Evolutionary conservation across 306 rosid genomes (phyloP).

Genomic region (Prunus davidiana): DNA sequence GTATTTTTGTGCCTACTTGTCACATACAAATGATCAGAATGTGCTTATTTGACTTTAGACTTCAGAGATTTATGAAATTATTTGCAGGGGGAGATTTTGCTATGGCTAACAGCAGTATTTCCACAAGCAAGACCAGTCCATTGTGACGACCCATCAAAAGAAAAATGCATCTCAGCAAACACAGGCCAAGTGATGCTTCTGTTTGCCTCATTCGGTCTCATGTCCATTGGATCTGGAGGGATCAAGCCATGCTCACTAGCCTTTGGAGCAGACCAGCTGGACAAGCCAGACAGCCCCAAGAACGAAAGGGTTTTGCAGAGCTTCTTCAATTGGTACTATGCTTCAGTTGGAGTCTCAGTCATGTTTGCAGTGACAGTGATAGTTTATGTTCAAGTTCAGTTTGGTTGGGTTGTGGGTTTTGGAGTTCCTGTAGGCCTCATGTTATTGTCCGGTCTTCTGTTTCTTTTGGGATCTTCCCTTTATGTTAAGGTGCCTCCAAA

Average conservation of each 20-base stretch:
- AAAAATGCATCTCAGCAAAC: conserved; percentile 36
- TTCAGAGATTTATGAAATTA: too few relatives aligned
- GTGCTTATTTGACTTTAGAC: too few relatives aligned
- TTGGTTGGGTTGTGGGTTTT: conserved; percentile 68
- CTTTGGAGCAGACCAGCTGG: conserved; percentile 67
- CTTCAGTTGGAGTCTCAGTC: conserved; percentile 60
- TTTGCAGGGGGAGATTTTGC: conserved; percentile 49
- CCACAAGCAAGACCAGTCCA: conserved; percentile 61
- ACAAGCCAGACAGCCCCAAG: conserved; percentile 41
- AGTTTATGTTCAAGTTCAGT: conserved; percentile 57
- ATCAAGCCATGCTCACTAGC: conserved; percentile 75
- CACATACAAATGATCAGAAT: background rate
- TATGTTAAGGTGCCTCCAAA: conserved; percentile 48
- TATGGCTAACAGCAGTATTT: conserved; percentile 63
- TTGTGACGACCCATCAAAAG: conserved; percentile 20
- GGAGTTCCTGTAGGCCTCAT: conserved; percentile 66
- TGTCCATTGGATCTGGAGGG: conserved; percentile 79
- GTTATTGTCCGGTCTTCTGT: conserved; percentile 51
- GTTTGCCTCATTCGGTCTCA: conserved; percentile 46
- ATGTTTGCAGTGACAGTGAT: conserved; percentile 44
- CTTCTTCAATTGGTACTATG: conserved; percentile 86
- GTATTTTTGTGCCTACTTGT: background rate
- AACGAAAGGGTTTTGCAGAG: conserved; percentile 45
- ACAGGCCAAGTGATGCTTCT: conserved; percentile 43
- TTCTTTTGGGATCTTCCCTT: conserved; percentile 55